Evolutionary conservation across 345 rosid species (phyloP), one percentile per base, ranked within the genome.

Genomic region (Lumnitzera littorea): DNA sequence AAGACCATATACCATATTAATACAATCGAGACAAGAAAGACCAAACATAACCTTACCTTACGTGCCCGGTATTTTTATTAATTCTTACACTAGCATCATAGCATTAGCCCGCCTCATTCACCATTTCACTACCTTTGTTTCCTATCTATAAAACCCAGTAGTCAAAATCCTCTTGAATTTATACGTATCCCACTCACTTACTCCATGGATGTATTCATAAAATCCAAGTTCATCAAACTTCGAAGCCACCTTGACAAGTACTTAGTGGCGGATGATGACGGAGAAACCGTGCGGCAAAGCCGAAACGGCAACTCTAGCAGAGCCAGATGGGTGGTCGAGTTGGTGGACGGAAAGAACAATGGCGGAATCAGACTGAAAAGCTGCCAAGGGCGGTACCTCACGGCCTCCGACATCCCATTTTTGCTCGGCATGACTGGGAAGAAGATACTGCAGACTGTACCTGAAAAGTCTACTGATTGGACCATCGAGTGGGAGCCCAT

Each of bases 391-490:
- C 78, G 71, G 23, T 89, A 86, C 82, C 74, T 94, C 41, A 75
- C 91, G 17, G 96, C 95, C 59, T 82, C 95, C 17, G 84, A 87
- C 53, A n/a, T 54, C 4, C 82, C 90, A 47, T 86, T 94, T 58
- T 84, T 94, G 20, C 74, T 89, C 7, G 99, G 99, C 50, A 75
- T 87, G 88, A 89, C 97, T 1, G 99, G 97, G 15, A 79, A 87
- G 51, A 94, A 72, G 48, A 90, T 78, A 10, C 13, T 70, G 31
- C 97, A 84, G 72, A 75, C 89, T 41, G 24, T 27, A 24, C 78
- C 83, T 15, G 72, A 72, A 36, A 57, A 64, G 57, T 53, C 61
- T 49, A 13, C 53, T 13, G 87, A 87, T 57, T 86, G 87, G 82
- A 76, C 72, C 16, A 64, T 84, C 8, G 84, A 94, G 71, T 94